Evolutionary conservation across 352 stramenopile species (phyloP).

Genomic region (Pythium apleroticum): DNA sequence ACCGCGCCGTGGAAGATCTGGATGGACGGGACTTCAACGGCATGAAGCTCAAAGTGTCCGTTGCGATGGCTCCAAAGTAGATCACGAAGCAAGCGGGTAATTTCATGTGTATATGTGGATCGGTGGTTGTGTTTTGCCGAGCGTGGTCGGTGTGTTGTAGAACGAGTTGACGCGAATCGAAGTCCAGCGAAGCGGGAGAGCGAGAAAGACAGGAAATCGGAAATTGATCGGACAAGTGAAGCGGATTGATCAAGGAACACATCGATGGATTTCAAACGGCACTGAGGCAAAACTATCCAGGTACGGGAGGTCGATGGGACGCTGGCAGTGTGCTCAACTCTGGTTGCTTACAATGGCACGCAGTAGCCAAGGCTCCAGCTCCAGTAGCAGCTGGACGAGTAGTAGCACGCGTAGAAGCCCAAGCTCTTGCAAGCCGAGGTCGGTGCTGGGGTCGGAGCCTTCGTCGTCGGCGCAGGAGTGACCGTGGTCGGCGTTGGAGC

Average conservation of each 20-base stretch:
- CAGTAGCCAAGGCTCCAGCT: neutral
- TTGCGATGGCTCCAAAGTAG: slow-evolving; percentile 27
- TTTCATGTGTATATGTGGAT: neutral
- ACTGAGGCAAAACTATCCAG: neutral
- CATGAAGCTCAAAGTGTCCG: slow-evolving; percentile 52
- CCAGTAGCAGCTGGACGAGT: neutral
- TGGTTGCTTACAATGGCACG: neutral
- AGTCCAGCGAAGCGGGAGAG: neutral
- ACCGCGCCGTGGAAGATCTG: slow-evolving; percentile 77
- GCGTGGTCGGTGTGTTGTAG: neutral
- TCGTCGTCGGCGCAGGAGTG: neutral
- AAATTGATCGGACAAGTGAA: too few species aligned
- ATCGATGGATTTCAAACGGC: neutral
- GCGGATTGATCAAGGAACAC: neutral
- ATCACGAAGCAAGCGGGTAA: neutral
- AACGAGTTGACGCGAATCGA: too few species aligned
- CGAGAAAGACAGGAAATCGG: too few species aligned
- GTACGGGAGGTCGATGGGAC: neutral
- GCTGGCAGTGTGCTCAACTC: neutral
- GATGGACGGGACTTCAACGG: slow-evolving; percentile 80
- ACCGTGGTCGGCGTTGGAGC: neutral
- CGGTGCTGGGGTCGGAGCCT: neutral
- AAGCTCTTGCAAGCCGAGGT: neutral
- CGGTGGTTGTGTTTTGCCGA: neutral
- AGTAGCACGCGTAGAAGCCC: neutral